These are phyloP conservation scores for Rauvolfia tetraphylla DNA, from an alignment of 257 asterid genomes.

Conservation along the genomic window DNA sequence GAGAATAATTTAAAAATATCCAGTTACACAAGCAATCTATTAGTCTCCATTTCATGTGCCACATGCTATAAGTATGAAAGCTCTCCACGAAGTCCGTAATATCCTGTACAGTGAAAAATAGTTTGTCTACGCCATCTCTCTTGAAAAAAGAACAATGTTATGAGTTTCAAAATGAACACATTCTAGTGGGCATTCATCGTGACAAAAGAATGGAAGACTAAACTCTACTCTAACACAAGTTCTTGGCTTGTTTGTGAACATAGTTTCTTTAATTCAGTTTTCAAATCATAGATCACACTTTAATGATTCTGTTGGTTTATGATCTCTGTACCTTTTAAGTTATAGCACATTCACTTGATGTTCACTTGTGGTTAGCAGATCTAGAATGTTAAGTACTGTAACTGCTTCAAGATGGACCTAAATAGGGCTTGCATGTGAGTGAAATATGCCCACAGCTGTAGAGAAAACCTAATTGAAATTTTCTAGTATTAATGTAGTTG, in stretches of 20 bases:
- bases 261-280: not conserved
- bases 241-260: not conserved
- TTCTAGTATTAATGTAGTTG: no score
- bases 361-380: not conserved
- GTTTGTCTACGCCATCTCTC: no score
- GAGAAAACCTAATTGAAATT: no score
- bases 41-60: not conserved
- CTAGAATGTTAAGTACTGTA: no score
- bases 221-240: not conserved
- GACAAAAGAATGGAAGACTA: not conserved
- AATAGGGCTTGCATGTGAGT: no score
- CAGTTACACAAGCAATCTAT: not conserved
- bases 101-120: not conserved
- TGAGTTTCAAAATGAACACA: not conserved
- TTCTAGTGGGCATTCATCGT: not conserved
- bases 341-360: not conserved
- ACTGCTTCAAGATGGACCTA: no score
- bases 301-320: not conserved
- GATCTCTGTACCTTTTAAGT: not conserved
- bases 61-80: not conserved
- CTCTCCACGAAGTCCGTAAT: not conserved
- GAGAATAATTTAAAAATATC: no score
- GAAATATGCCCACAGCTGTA: no score
- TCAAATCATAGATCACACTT: no score
- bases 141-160: no score